Percentiles rank a stretch among this genome's conserved stretches.
These are phyloP conservation scores for Brasenia schreberi DNA, from an alignment of 164 flowering plant species.

Conservation along the genomic window DNA sequence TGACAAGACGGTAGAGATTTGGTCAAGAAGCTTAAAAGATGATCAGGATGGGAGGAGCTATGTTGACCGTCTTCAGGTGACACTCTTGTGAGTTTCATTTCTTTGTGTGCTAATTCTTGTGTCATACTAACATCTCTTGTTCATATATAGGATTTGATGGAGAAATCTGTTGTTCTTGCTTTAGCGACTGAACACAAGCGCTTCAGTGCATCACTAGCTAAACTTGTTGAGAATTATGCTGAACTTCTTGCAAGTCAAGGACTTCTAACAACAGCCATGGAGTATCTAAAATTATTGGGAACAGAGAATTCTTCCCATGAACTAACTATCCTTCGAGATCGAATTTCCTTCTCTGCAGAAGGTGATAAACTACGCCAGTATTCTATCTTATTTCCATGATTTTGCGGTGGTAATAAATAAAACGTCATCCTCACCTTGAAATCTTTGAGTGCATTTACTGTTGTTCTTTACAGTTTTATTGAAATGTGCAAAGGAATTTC, in stretches of 20 bases:
- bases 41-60: slow-evolving; percentile 60
- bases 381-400: background rate
- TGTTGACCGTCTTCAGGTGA: slow-evolving; percentile 88
- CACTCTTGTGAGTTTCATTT: background rate
- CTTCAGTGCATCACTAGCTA: slow-evolving; percentile 69
- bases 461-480: too few relatives aligned
- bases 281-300: slow-evolving; percentile 76
- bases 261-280: slow-evolving; percentile 75
- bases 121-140: background rate
- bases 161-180: slow-evolving; percentile 87
- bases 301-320: slow-evolving; percentile 76
- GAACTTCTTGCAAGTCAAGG: slow-evolving; percentile 97
- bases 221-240: slow-evolving; percentile 90
- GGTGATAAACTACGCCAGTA: slow-evolving; percentile 24
- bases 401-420: background rate
- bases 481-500: too few relatives aligned
- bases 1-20: slow-evolving; percentile 87
- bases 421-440: background rate
- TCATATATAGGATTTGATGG: slow-evolving; percentile 75
- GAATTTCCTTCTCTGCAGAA: slow-evolving; percentile 57
- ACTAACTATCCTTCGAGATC: slow-evolving; percentile 65
- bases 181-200: slow-evolving; percentile 80
- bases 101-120: background rate
- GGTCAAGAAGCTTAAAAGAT: slow-evolving; percentile 53
- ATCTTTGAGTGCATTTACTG: too few relatives aligned